Evolutionary conservation across 169 alveolate species (phyloP).

Genomic region (Fabrea salina): DNA sequence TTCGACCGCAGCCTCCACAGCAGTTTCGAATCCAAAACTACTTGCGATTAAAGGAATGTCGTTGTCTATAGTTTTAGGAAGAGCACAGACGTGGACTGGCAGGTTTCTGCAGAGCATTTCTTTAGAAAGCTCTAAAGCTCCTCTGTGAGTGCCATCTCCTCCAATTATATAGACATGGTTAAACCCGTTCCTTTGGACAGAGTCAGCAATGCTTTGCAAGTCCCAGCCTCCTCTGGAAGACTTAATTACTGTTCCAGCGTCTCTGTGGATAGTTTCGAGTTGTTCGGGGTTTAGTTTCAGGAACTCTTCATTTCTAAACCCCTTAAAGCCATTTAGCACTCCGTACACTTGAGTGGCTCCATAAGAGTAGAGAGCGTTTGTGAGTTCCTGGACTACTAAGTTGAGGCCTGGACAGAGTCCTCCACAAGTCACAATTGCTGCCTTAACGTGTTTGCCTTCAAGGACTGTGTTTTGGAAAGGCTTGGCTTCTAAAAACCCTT

Average conservation of each 20-base stretch:
- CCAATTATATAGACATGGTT: slow-evolving; percentile 75
- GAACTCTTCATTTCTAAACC: slow-evolving; percentile 58
- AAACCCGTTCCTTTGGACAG: slow-evolving; percentile 46
- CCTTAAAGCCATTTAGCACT: slow-evolving; percentile 74
- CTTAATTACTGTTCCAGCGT: neutral
- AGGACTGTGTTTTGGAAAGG: too few species aligned
- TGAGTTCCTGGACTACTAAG: slow-evolving; percentile 63
- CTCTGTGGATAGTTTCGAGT: neutral
- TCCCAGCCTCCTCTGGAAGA: neutral
- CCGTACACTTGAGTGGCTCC: slow-evolving; percentile 77
- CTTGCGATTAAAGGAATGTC: slow-evolving; percentile 86
- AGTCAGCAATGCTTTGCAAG: neutral
- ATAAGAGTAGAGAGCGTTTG: slow-evolving; percentile 55
- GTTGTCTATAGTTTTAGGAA: slow-evolving; percentile 89
- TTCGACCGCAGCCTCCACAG: slow-evolving; percentile 72
- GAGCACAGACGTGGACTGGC: slow-evolving; percentile 68
- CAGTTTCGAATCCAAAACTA: slow-evolving; percentile 82
- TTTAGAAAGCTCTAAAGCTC: slow-evolving; percentile 60
- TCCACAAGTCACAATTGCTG: slow-evolving; percentile 86
- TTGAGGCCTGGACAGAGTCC: slow-evolving; percentile 88
- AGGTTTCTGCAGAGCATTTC: slow-evolving; percentile 47
- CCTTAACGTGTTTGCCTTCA: too few species aligned
- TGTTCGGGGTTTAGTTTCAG: neutral
- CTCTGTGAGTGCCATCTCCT: slow-evolving; percentile 89
- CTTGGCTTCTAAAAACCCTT: too few species aligned